These are phyloP conservation scores for Crinitomyces ghanaensis DNA, from an alignment of 805 yeast species.

Conservation along the genomic window DNA sequence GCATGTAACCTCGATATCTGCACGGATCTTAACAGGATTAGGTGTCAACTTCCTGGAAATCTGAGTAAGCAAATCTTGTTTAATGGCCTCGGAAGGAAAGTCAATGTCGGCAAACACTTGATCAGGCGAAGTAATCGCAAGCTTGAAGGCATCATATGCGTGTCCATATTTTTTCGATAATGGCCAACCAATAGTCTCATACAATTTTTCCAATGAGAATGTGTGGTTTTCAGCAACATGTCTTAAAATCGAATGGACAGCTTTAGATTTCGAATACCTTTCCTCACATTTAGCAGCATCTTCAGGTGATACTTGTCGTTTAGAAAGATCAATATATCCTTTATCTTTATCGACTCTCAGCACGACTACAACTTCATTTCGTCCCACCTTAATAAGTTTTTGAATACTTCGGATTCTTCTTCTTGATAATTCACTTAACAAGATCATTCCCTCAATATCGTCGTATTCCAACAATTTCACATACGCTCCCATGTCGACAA, in stretches of 20 bases:
- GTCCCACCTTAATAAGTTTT: constrained; percentile 94
- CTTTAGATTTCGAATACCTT: constrained; percentile 90
- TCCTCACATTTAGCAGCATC: constrained; percentile 97
- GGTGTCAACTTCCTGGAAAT: constrained; percentile 93
- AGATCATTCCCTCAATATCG: constrained; percentile 97
- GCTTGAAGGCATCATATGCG: constrained; percentile 93
- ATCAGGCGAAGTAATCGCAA: constrained; percentile 82
- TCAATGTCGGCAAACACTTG: constrained; percentile 70
- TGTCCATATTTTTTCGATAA: constrained; percentile 91
- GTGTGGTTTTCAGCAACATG: constrained; percentile 97
- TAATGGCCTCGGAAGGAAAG: constrained; percentile 61
- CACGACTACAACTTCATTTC: constrained; percentile 96
- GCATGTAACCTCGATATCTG: constrained; percentile 97
- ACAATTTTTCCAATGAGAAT: constrained; percentile 72
- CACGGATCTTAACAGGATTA: constrained; percentile 94
- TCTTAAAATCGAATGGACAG: constrained; percentile 95
- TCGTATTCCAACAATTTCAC: constrained; percentile 89
- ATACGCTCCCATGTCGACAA: constrained; percentile 99
- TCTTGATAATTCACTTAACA: constrained; percentile 90
- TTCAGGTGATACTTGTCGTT: constrained; percentile 96
- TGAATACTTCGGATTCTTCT: constrained; percentile 98
- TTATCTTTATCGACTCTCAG: constrained; percentile 97
- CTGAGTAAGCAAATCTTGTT: constrained; percentile 76
- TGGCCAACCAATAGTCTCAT: constrained; percentile 94
- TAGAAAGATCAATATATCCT: constrained; percentile 94